Evolutionary conservation across 23 red algal genomes (phyloP), one percentile per base, ranked within the genome.

Genomic region (Gracilaria domingensis): DNA sequence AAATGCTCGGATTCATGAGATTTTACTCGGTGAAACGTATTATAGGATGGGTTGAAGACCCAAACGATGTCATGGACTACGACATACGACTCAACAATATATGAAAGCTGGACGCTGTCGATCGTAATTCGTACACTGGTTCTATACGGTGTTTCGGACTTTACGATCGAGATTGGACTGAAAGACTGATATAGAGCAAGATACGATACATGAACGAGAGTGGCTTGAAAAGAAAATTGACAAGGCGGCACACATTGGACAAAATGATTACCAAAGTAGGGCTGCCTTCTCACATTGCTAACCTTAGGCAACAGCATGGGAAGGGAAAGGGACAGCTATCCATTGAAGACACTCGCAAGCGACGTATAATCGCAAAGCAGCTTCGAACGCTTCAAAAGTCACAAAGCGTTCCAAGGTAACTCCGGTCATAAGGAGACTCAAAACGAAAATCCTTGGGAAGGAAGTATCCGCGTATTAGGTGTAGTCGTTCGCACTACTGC

Each of bases 21-120:
- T 96, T 99, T 93, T 99, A 95, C 57, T 99, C 94, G 97, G 97
- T 84, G 39, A 99, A 99, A 85, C 95, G 95, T 23, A 95, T 99
- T 12, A 85, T 99, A 35, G 97, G 95, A 48, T 99, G 97, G 97
- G 95, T 95, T 0, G 64, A 86, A 24, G 64, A 75, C n/a, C n/a
- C n/a, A n/a, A n/a, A n/a, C n/a, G n/a, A n/a, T n/a, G n/a, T n/a
- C 12, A 96, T 90, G 77, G 87, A 93, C 29, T 73, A 91, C 45
- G 84, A 59, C 50, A 12, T 96, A 47, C 73, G 85, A 48, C 81
- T 99, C 16, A 99, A 99, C 82, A 96, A 99, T 73, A 70, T 88
- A 83, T 99, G 92, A 75, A 92, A 96, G 51, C 62, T 99, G 86
- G 97, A 99, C 70, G 93, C 93, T 0, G 80, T 92, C 33, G 97